Evolutionary conservation across 257 asterid species (phyloP), one percentile per base, ranked within the genome.

Genomic region (Nicotiana benthamiana): DNA sequence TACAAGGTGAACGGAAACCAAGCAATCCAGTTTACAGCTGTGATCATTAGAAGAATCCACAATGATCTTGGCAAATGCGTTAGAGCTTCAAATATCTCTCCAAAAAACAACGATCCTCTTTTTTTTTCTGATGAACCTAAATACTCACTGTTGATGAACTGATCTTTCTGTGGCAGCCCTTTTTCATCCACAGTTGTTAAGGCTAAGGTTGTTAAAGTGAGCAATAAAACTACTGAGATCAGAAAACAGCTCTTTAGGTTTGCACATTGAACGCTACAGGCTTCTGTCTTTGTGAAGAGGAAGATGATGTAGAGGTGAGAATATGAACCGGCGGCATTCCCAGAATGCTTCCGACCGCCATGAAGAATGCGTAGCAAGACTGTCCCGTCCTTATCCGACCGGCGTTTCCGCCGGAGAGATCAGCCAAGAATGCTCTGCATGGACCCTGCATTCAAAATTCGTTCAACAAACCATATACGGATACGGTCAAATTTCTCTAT

Each of bases 1-100:
- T 79, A 87, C 82, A 87, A 51, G 67, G 83, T 17, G 57, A 84
- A 87, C 0, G 89, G 87, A 46, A 80, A 84, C 89, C 89, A 84
- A 11, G 86, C 89, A 48, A 86, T 22, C 83, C 86, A 76, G 57
- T 87, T 84, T 20, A 84, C 27, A 52, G 76, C 83, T 9, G 86
- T 87, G 16, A 84, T 86, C 60, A 84, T 1, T 4, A 87, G 78
- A 20, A 87, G 65, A 27, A 87, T 70, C 85, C 84, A 76, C 87
- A 87, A 83, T 36, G 87, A 68, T 62, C 30, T 77, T 1, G 85
- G 86, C 34, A 87, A 63, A 48, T 84, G 56, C 51, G 24, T 80
- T 0, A 86, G 40, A 15, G 85, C 83, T 10, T 82, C 67, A 28
- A 81, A 59, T 5, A 86, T 13, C 15, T 80, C 85, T 2, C 86